Evolutionary conservation across 805 yeast species (phyloP).

Genomic region (Teunomyces panamensis): DNA sequence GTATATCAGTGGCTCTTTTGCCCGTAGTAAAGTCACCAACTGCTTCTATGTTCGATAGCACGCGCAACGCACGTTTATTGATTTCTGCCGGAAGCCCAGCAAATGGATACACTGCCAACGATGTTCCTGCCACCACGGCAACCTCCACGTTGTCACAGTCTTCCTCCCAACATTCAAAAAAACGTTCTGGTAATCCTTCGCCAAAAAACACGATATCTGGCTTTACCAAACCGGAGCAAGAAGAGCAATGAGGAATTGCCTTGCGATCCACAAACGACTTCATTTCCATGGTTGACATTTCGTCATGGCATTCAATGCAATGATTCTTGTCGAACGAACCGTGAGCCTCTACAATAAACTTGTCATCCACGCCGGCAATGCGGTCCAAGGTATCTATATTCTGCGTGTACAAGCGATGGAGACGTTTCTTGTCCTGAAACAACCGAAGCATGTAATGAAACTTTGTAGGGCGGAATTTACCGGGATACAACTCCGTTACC

Average conservation of each 20-base stretch:
- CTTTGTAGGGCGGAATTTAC: constrained; percentile 76
- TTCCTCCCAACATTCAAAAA: constrained; percentile 68
- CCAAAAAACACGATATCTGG: constrained; percentile 97
- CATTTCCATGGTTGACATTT: constrained; percentile 48
- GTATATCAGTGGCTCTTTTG: constrained; percentile 55
- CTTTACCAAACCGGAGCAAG: constrained; percentile 76
- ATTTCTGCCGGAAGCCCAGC: constrained; percentile 77
- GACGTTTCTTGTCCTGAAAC: constrained; percentile 58
- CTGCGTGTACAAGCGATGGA: constrained; percentile 81
- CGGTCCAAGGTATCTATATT: constrained; percentile 92
- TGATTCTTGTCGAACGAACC: constrained; percentile 87
- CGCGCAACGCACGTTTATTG: constrained; percentile 46
- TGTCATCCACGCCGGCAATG: constrained; percentile 68
- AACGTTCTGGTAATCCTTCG: constrained; percentile 70
- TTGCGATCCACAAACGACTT: constrained; percentile 34
- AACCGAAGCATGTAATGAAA: constrained; percentile 73
- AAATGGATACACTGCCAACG: constrained; percentile 87
- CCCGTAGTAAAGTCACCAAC: constrained; percentile 68
- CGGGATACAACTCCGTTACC: constrained; percentile 85
- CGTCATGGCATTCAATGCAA: constrained; percentile 71
- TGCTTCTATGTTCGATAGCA: constrained; percentile 67
- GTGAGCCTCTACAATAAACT: constrained; percentile 82
- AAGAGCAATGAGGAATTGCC: constrained; percentile 53
- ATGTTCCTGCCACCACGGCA: constrained; percentile 89
- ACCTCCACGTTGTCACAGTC: constrained; percentile 54